A percentile compares a stretch with the other conserved stretches of the same genome.
Evolutionary conservation across 1,284 basidiomycete genomes (phyloP).

Genomic region (Paramarasmius palmivorus): DNA sequence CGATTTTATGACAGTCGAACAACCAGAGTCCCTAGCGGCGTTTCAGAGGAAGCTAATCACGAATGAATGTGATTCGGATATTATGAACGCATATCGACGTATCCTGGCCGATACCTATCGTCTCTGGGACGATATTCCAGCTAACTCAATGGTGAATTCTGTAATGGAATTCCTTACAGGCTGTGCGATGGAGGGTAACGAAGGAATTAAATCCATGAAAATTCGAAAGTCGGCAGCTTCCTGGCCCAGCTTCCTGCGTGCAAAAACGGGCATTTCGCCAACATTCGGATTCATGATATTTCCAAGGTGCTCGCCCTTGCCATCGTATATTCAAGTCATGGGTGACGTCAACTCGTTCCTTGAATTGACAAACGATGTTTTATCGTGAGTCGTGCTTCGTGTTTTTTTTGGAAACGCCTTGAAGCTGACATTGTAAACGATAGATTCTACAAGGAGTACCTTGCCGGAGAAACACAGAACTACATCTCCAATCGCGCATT

Average conservation of each 20-base stretch:
- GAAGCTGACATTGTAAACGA: too few species aligned
- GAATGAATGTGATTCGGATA: neutral
- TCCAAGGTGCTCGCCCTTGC: constrained; percentile 3
- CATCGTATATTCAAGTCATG: constrained; percentile 12
- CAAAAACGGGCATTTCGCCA: constrained; percentile 9
- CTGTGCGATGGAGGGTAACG: constrained; percentile 3
- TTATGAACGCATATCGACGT: neutral
- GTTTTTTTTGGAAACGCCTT: too few species aligned
- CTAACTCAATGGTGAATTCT: constrained; percentile 5
- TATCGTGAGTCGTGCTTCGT: constrained; percentile 8
- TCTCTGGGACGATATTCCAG: constrained; percentile 5
- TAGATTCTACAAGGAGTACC: constrained; percentile 13
- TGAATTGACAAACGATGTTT: constrained; percentile 12
- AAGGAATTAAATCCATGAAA: neutral
- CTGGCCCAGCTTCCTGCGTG: constrained; percentile 13
- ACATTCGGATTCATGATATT: constrained; percentile 5
- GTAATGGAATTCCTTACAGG: constrained; percentile 10
- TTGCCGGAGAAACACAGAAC: constrained; percentile 6
- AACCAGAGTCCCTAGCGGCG: constrained; percentile 2
- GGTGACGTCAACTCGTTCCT: constrained; percentile 11
- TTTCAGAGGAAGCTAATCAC: constrained; percentile 7
- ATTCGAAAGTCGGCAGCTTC: neutral
- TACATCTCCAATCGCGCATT: neutral
- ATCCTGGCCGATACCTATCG: constrained; percentile 10
- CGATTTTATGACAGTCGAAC: constrained; percentile 1